Evolutionary conservation across 306 rosid species (phyloP).

Genomic region (Begonia masoniana): DNA sequence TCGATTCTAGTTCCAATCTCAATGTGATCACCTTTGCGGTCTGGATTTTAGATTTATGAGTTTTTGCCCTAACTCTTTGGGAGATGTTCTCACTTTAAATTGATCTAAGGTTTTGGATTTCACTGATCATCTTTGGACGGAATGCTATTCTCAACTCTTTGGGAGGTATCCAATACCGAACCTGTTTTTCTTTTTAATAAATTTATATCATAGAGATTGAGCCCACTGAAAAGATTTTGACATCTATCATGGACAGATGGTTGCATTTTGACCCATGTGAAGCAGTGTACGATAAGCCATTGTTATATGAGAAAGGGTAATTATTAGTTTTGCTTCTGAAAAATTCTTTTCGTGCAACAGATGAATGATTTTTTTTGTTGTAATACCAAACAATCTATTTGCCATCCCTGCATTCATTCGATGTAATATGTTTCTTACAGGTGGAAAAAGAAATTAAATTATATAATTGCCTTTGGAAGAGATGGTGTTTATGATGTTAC

Average conservation of each 20-base stretch:
- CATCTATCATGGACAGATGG: constrained; percentile 43
- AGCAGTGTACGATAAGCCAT: constrained; percentile 68
- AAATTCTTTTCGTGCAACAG: constrained; percentile 1
- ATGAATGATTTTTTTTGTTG: constrained; percentile 3
- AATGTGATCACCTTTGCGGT: no score
- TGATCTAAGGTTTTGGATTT: constrained; percentile 54
- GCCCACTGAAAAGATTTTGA: constrained; percentile 15
- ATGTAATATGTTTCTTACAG: constrained; percentile 21
- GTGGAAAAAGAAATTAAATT: constrained; percentile 80
- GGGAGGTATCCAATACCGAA: constrained; percentile 47
- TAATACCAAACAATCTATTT: constrained; percentile 11
- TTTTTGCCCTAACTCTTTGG: no score
- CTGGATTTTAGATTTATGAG: no score
- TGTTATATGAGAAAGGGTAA: constrained; percentile 93
- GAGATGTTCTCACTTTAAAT: neutral
- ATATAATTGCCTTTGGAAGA: constrained; percentile 55
- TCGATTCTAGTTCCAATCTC: no score
- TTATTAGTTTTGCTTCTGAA: constrained; percentile 1
- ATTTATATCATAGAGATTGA: constrained; percentile 4
- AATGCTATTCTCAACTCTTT: constrained; percentile 62
- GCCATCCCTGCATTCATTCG: constrained; percentile 1
- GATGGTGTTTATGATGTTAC: constrained; percentile 86
- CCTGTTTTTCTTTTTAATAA: neutral
- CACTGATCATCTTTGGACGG: constrained; percentile 93
- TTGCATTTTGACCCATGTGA: constrained; percentile 98